Percentiles rank a stretch among this genome's conserved stretches.
phyloP scores from a whole-genome alignment of 352 stramenopile genomes.

The Albugo laibachii region DNA sequence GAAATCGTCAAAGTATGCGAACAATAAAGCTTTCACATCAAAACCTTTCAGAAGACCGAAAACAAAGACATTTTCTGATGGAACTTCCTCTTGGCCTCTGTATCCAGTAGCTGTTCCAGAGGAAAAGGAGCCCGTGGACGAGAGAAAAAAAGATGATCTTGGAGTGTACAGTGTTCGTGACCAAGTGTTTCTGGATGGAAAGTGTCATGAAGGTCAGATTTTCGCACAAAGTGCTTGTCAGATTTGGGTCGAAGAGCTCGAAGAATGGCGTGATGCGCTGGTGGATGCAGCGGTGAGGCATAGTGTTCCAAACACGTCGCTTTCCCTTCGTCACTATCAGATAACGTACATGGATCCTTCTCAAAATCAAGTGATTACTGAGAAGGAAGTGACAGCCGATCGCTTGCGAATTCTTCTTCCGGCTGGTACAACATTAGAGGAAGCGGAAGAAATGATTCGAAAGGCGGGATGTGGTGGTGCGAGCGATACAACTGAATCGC shows the following conservation, averaged over 20 bases:
- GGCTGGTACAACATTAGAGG: conserved; percentile 30
- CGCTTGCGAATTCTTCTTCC: conserved; percentile 50
- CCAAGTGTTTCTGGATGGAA: conserved; percentile 63
- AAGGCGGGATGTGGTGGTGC: conserved; percentile 15
- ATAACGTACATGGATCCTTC: conserved; percentile 42
- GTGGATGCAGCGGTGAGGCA: conserved; percentile 38
- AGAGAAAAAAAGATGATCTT: conserved; percentile 22
- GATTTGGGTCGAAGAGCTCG: conserved; percentile 55
- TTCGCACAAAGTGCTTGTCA: conserved; percentile 42
- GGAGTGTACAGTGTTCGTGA: conserved; percentile 49
- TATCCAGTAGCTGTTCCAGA: conserved; percentile 1
- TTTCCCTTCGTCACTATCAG: conserved; percentile 33
- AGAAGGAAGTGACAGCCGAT: conserved; percentile 29
- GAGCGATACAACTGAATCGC: background rate
- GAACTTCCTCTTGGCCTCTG: conserved; percentile 15
- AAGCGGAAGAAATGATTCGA: conserved; percentile 39
- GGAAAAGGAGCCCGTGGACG: conserved; percentile 9
- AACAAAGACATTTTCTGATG: background rate
- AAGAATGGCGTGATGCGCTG: conserved; percentile 56
- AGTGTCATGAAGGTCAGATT: conserved; percentile 24
- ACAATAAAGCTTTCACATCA: background rate
- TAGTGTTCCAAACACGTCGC: conserved; percentile 42
- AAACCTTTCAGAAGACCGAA: background rate
- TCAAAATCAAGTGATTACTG: conserved; percentile 16
- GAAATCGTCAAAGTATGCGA: background rate